These are phyloP conservation scores for Coemansia aciculifera DNA, from an alignment of 192 early-diverging fungal genomes.

Conservation along the genomic window DNA sequence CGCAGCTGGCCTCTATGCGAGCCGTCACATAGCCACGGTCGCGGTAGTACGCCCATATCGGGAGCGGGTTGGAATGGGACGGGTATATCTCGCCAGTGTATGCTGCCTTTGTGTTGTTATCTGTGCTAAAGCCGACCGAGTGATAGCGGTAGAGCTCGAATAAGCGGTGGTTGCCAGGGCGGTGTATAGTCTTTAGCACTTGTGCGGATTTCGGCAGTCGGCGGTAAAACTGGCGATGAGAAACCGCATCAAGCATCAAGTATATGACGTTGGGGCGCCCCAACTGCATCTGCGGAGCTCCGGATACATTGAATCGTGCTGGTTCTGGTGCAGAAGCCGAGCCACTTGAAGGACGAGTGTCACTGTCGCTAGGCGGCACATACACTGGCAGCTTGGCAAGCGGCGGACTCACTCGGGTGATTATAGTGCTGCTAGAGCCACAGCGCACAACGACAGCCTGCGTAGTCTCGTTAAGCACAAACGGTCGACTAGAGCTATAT, in stretches of 20 bases:
- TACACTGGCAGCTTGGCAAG: slow-evolving; percentile 12
- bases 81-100: slow-evolving; percentile 48
- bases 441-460: slow-evolving; percentile 57
- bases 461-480: slow-evolving; percentile 39
- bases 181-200: slow-evolving; percentile 32
- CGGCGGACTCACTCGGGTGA: slow-evolving; percentile 38
- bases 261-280: slow-evolving; percentile 56
- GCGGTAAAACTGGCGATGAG: slow-evolving; percentile 58
- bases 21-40: slow-evolving; percentile 60
- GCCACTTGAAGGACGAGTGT: slow-evolving; percentile 17
- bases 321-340: neutral
- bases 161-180: slow-evolving; percentile 26
- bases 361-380: slow-evolving; percentile 23
- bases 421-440: slow-evolving; percentile 36
- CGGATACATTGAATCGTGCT: neutral
- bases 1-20: slow-evolving; percentile 55
- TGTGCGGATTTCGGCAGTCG: slow-evolving; percentile 52
- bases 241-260: slow-evolving; percentile 58
- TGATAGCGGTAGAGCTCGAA: slow-evolving; percentile 59
- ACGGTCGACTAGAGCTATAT: slow-evolving; percentile 21
- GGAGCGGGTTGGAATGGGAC: slow-evolving; percentile 32
- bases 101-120: slow-evolving; percentile 56
- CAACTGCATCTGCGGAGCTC: neutral
- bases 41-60: slow-evolving; percentile 60
- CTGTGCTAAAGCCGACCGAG: slow-evolving; percentile 56